A percentile compares a stretch with the other conserved stretches of the same genome.
Conservation (phyloP, 2,329 filamentous ascomycete genomes). For the Elsinoe ampelina region DNA sequence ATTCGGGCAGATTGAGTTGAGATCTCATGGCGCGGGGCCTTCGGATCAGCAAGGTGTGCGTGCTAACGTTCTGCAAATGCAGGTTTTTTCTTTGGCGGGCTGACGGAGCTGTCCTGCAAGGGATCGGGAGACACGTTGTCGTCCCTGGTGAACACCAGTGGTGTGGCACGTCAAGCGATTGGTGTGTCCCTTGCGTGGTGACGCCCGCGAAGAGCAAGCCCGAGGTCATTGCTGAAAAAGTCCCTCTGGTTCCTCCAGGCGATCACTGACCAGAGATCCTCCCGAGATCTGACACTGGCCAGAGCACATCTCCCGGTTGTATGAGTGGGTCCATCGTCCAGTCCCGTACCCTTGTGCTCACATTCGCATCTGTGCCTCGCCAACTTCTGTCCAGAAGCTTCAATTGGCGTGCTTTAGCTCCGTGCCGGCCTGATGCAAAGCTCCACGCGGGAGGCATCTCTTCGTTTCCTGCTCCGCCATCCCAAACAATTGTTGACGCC, state of each 20-base stretch:
- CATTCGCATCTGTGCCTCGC: slow-evolving; percentile 4
- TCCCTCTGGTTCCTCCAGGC: slow-evolving; percentile 9
- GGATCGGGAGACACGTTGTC: background rate
- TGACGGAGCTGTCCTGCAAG: slow-evolving; percentile 3
- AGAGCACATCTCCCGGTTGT: slow-evolving; percentile 1
- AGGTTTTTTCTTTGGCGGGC: background rate
- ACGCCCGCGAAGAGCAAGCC: background rate
- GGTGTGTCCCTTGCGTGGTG: slow-evolving; percentile 6
- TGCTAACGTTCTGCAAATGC: background rate
- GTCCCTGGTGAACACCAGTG: background rate
- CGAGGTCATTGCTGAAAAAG: slow-evolving; percentile 4
- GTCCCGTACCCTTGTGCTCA: background rate
- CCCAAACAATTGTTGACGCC: slow-evolving; percentile 10
- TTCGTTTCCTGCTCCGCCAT: background rate
- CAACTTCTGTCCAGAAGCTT: background rate
- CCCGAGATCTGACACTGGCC: slow-evolving; percentile 8
- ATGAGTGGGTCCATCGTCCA: background rate
- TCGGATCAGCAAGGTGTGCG: slow-evolving; percentile 1
- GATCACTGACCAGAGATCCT: slow-evolving; percentile 1
- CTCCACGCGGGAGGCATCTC: slow-evolving; percentile 2
- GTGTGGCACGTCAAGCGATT: background rate
- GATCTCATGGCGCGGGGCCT: slow-evolving; percentile 5
- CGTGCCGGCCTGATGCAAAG: slow-evolving; percentile 1
- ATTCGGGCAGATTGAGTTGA: slow-evolving; percentile 12
- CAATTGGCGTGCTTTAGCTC: slow-evolving; percentile 7